Base-by-base conservation (phyloP, 2,329 filamentous ascomycete species). In the Elsinoe batatas region DNA sequence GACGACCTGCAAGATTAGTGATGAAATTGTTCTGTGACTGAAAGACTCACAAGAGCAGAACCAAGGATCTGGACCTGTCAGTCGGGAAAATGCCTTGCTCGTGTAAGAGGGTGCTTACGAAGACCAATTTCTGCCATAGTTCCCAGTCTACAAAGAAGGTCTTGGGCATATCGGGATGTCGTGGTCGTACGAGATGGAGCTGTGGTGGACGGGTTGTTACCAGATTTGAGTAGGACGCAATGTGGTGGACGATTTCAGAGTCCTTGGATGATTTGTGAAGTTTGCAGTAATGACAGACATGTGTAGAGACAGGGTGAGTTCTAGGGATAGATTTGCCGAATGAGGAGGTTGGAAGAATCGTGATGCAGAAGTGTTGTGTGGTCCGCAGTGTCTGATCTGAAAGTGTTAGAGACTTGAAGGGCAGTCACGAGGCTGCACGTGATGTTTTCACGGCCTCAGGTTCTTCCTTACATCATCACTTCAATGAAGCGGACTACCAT, bases 41-140 rank as follows among this genome's bases (percentile, higher is more conserved):
- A 11, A 10, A 30, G 8, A 49, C 68, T 59, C 73, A 80, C 78
- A 61, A 95, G 90, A 58, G 79, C 80, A 62, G 80, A 80, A 36
- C 77, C 87, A 49, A 95, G 78, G 30, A 89, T 79, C 88, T 94
- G 61, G 53, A 54, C 53, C 13, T 59, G 58, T 33, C 57, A 57
- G 59, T 17, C 59, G 37, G 47, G 30, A 26, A 15, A 53, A 36
- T 47, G 20, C 33, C 12, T 11, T 22, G 44, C 20, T 15, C 38
- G 20, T 50, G 22, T 51, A 13, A 17, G 3, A 50, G 30, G 18
- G 1, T 17, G 77, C 87, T 76, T 74, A 95, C 90, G 74, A 95
- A 88, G 54, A 84, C 87, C 83, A 95, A 84, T 74, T 95, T 83
- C 76, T 93, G 82, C 90, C 90, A 95, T 64, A 93, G 73, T 62